These are phyloP conservation scores for Carex myosuroides DNA, from an alignment of 176 grass and related monocot species.

Conservation along the genomic window DNA sequence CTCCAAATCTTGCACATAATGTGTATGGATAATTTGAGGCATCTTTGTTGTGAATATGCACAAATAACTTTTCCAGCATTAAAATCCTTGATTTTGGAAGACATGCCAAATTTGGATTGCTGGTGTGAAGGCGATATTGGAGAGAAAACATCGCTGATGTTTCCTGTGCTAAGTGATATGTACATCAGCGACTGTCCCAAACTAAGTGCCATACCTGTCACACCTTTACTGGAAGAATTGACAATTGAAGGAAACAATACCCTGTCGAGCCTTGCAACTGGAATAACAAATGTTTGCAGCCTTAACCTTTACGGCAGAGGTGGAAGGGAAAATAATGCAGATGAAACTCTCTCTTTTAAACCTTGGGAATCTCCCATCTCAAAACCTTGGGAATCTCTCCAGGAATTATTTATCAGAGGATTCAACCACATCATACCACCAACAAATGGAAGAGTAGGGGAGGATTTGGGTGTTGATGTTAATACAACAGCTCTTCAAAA, in stretches of 20 bases:
- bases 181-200: slow-evolving; percentile 6
- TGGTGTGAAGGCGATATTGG: too few relatives aligned
- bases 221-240: background rate
- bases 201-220: background rate
- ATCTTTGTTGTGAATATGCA: background rate
- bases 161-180: slow-evolving; percentile 13
- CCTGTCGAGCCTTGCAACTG: background rate
- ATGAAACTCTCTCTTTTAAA: background rate
- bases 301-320: background rate
- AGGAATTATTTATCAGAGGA: background rate
- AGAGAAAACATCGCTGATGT: background rate
- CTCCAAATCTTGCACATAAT: background rate
- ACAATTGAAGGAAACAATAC: background rate
- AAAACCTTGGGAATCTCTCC: background rate
- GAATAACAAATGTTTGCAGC: background rate
- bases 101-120: too few relatives aligned
- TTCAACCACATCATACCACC: background rate
- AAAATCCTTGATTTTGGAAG: too few relatives aligned
- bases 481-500: background rate
- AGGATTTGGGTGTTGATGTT: background rate
- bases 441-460: background rate
- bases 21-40: background rate
- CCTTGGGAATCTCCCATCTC: background rate
- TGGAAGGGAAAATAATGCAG: background rate
- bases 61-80: too few relatives aligned